phyloP scores from a whole-genome alignment of 2,329 filamentous ascomycete species.

The Colletotrichum limetticola region DNA sequence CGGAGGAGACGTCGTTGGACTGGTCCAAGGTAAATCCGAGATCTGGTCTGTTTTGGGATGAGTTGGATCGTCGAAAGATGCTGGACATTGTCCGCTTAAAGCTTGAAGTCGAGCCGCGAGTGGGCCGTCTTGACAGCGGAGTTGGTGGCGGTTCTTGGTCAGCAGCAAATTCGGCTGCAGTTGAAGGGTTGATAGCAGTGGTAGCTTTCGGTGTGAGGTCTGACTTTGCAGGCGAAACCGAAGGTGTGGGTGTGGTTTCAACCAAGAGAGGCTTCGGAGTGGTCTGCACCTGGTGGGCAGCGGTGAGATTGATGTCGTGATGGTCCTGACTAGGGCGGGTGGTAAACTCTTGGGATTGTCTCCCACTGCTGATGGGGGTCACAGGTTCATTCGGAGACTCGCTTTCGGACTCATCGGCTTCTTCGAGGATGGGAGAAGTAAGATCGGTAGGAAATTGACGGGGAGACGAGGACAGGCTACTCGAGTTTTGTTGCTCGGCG shows the following conservation, averaged over 20 bases:
- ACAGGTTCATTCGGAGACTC: constrained; percentile 70
- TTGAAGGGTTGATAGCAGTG: constrained; percentile 6
- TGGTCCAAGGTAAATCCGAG: constrained; percentile 36
- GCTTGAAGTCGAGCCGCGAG: constrained; percentile 54
- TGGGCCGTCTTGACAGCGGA: constrained; percentile 52
- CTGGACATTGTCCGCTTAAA: constrained; percentile 62
- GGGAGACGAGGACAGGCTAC: constrained; percentile 51
- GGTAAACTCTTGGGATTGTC: constrained; percentile 65
- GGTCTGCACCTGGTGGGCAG: constrained; percentile 29
- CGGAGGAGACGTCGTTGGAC: constrained; percentile 36
- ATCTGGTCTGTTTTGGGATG: constrained; percentile 42
- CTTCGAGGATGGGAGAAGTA: constrained; percentile 64
- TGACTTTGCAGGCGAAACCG: constrained; percentile 15
- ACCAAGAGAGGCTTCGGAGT: constrained; percentile 30
- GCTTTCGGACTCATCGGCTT: constrained; percentile 69
- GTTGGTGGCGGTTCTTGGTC: constrained; percentile 42
- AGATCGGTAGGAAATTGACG: constrained; percentile 62
- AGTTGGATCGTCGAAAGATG: constrained; percentile 58
- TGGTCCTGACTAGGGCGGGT: constrained; percentile 53
- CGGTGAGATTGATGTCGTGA: constrained; percentile 44
- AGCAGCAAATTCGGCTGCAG: constrained; percentile 23
- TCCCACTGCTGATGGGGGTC: constrained; percentile 68
- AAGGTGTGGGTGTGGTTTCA: constrained; percentile 24
- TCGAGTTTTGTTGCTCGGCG: constrained; percentile 27
- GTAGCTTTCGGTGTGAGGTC: constrained; percentile 9